Base-by-base conservation (phyloP, 2,329 filamentous ascomycete species). In the Alternaria tenuissima region DNA sequence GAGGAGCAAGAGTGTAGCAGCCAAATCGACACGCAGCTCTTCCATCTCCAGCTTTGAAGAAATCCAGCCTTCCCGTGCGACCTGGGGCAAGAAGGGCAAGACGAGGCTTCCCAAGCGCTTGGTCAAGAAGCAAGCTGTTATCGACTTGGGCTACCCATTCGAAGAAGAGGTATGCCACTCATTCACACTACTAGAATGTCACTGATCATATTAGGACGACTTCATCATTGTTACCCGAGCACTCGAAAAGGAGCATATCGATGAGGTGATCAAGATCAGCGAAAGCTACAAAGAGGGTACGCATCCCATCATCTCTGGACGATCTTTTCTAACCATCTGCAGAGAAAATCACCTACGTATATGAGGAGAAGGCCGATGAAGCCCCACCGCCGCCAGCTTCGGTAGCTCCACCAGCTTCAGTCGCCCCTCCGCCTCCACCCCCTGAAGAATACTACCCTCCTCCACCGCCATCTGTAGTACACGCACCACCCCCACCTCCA, bases 161-260 rank as follows among this genome's bases (percentile, higher is more conserved):
- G 86, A 92, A 57, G 91, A 96, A 81, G 93, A 97, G 84, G 92
- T 94, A 79, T 68, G 87, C 65, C 22, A 22, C 22, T 32, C 49
- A 28, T 3, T 41, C 9, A 16, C 9, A 34, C 5, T 47, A 16
- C 12, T 26, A 7, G 32, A 46, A 41, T 39, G 7, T 49, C 57
- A 41, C 80, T 86, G 65, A 69, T 53, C 56, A 34, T 36, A 7
- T 7, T 66, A 95, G 91, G 92, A 91, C 39, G 89, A 91, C 67
- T 91, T 90, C 22, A 88, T 95, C 69, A 87, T 97, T 53, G 88
- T 98, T 34, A 88, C 91, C 68, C 90, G 92, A 73, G 94, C 94
- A 9, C 85, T 98, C 5, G 91, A 92, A 16, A 94, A 96, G 70
- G 88, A 94, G 18, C 93, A 97, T 70, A 97, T 97, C 64, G 93